Evolutionary conservation across 2,329 filamentous ascomycete genomes (phyloP), one percentile per base, ranked within the genome.

Genomic region (Hymenoscyphus fraxineus): DNA sequence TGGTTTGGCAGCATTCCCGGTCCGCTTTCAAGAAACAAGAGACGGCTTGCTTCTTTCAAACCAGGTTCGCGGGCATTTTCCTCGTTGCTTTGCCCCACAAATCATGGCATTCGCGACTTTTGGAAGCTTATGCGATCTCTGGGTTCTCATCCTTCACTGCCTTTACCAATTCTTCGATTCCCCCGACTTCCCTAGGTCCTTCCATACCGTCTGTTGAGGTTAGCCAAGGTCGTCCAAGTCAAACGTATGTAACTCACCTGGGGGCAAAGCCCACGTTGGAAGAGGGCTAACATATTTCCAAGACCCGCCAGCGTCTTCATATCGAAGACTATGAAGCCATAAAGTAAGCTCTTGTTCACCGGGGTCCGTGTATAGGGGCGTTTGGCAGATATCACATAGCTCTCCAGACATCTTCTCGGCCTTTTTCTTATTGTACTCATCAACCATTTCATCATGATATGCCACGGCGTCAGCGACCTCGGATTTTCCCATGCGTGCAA

Each of bases 381-480:
- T 97, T 65, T 89, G 84, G 76, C 95, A 99, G 40, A 93, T 77
- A 6, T 88, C 83, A 76, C 95, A 99, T 16, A 86, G 79, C 73
- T 93, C 82, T 13, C 95, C 95, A 0, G 93, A 96, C 84, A 98
- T 90, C 76, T 92, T 93, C 81, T 99, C 95, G 1, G 93, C 94
- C 72, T 94, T 93, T 72, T 88, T 87, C 78, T 93, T 92, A 74
- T 97, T 87, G 76, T 98, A 98, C 63, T 89, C 84, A 70, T 93
- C 90, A 44, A 97, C 89, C 86, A 97, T 93, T 71, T 95, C 92
- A 74, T 97, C 92, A 74, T 97, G 91, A 78, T 97, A 98, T 1
- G 92, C 91, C 19, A 96, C 89, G 0, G 95, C 93, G 73, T 96
- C 90, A 0, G 94, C 92, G 9, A 94, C 87, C 71, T 99, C 93